Evolutionary conservation across 2,329 filamentous ascomycete genomes (phyloP).

Genomic region (Trichoderma breve): DNA sequence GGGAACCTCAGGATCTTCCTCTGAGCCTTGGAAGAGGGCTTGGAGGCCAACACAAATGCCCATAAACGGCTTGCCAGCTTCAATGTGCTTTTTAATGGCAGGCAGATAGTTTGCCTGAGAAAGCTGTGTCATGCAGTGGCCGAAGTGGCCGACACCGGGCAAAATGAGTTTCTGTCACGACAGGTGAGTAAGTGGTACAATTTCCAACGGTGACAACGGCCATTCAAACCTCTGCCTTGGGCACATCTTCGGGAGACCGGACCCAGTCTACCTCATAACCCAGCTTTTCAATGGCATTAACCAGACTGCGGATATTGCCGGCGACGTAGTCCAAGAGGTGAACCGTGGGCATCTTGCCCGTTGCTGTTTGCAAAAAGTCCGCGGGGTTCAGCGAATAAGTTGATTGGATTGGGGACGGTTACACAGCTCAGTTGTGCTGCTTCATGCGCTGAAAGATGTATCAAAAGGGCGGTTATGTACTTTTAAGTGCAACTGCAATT

Average conservation of each 20-base stretch:
- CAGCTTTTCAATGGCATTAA: conserved; percentile 95
- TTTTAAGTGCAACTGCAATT: neutral
- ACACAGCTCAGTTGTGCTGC: neutral
- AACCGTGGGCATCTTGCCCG: conserved; percentile 66
- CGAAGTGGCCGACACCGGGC: conserved; percentile 95
- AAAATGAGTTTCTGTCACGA: conserved; percentile 77
- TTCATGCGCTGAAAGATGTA: neutral
- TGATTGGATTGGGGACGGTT: neutral
- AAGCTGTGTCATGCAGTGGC: conserved; percentile 88
- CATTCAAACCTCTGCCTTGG: conserved; percentile 69
- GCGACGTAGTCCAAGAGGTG: conserved; percentile 86
- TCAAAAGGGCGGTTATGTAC: neutral
- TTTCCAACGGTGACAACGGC: neutral
- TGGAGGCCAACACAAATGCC: conserved; percentile 95
- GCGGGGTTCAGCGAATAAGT: conserved; percentile 12
- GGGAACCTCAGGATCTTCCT: conserved; percentile 68
- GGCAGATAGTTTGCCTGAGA: conserved; percentile 78
- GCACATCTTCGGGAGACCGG: conserved; percentile 76
- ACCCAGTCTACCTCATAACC: conserved; percentile 95
- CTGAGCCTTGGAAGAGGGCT: conserved; percentile 81
- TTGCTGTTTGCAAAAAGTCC: neutral
- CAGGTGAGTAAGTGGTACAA: conserved; percentile 9
- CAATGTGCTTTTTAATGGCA: conserved; percentile 78
- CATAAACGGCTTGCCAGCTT: conserved; percentile 94
- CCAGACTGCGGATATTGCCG: conserved; percentile 91